phyloP scores from a whole-genome alignment of 371 early-diverging fungal species.

The Rhizopus sp. region DNA sequence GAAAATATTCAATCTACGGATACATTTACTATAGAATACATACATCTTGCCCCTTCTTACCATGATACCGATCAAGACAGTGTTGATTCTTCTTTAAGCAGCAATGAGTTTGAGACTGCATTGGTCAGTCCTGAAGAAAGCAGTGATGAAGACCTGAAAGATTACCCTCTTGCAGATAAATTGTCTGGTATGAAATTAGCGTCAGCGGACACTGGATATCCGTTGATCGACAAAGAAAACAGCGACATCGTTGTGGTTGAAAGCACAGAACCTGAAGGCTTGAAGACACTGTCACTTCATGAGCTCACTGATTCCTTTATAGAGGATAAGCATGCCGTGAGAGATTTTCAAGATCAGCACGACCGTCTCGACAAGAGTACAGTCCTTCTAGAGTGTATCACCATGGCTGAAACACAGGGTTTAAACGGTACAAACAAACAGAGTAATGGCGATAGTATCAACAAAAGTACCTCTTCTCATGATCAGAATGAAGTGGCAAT shows the following conservation, averaged over 20 bases:
- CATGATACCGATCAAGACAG: background rate
- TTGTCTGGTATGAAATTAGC: no score
- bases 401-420: background rate
- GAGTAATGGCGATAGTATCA: background rate
- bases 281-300: background rate
- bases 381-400: background rate
- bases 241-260: slow-evolving; percentile 1
- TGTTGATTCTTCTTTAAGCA: no score
- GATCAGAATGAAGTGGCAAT: background rate
- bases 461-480: background rate
- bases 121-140: background rate
- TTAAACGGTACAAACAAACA: background rate
- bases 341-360: background rate
- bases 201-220: no score
- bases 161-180: no score
- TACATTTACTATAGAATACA: background rate
- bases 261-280: background rate
- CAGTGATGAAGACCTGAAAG: no score
- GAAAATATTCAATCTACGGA: background rate
- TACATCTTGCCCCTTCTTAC: background rate
- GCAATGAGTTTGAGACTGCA: slow-evolving; percentile 6
- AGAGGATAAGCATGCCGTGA: background rate
- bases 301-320: background rate
- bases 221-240: background rate
- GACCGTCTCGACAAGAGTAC: background rate